phyloP scores from a whole-genome alignment of 805 yeast species.

The Wilhelminamyces savonicus region DNA sequence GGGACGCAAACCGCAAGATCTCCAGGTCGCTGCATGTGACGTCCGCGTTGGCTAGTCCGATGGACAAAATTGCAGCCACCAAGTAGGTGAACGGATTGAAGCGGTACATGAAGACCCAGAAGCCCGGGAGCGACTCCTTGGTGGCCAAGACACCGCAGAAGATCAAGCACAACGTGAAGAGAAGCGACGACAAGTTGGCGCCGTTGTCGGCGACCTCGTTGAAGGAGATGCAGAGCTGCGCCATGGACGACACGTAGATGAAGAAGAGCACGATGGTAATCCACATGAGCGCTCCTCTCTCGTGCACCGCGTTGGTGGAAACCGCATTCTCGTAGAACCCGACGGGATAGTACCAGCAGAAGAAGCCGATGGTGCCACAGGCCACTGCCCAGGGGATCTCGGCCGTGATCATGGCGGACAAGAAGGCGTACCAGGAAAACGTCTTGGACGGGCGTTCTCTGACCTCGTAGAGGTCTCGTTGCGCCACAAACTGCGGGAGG shows the following conservation, averaged over 20 bases:
- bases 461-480: conserved; percentile 63
- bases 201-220: conserved; percentile 18
- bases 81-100: conserved; percentile 61
- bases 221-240: conserved; percentile 16
- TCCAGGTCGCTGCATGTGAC: conserved; percentile 31
- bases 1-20: conserved; percentile 14
- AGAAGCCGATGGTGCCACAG: conserved; percentile 33
- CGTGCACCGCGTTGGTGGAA: conserved; percentile 11
- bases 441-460: conserved; percentile 72
- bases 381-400: conserved; percentile 62
- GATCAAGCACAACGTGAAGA: conserved; percentile 19
- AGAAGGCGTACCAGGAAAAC: conserved; percentile 59
- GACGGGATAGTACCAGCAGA: conserved; percentile 12
- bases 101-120: conserved; percentile 73
- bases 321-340: conserved; percentile 2
- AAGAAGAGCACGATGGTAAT: conserved; percentile 12
- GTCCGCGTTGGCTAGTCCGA: conserved; percentile 22
- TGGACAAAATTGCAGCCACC: conserved; percentile 44
- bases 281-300: conserved; percentile 36
- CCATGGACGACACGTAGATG: conserved; percentile 16
- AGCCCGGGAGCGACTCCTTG: conserved; percentile 17
- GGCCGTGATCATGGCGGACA: conserved; percentile 54
- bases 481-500: conserved; percentile 48
- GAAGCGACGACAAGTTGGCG: conserved; percentile 16
- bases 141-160: conserved; percentile 33